phyloP scores from a whole-genome alignment of 805 yeast species.

The Tetrapisispora arboricola region DNA sequence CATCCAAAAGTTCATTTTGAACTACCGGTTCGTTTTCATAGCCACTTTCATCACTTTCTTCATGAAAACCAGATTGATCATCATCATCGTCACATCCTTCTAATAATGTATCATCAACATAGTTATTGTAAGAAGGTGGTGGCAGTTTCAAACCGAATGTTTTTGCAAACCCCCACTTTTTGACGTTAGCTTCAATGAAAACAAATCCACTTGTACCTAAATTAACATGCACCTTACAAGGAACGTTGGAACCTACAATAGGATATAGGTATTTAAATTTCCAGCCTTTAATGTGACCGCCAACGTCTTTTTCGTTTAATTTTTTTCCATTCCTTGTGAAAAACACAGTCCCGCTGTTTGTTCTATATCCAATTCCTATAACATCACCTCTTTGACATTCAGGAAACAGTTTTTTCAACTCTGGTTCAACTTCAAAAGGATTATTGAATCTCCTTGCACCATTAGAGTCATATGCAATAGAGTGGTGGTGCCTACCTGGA shows the following conservation, averaged over 20 bases:
- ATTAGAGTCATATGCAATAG: conserved; percentile 77
- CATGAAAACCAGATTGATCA: conserved; percentile 9
- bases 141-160: conserved; percentile 81
- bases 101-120: conserved; percentile 64
- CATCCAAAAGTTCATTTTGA: background rate
- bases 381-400: conserved; percentile 73
- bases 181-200: conserved; percentile 83
- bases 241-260: conserved; percentile 76
- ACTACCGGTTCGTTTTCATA: background rate
- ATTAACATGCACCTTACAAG: conserved; percentile 77
- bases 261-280: conserved; percentile 68
- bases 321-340: conserved; percentile 93
- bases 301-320: conserved; percentile 67
- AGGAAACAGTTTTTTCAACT: conserved; percentile 48
- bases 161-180: conserved; percentile 94
- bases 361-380: conserved; percentile 81
- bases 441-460: conserved; percentile 75
- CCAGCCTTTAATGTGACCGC: conserved; percentile 69
- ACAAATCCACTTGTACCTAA: conserved; percentile 87
- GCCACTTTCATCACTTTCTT: conserved; percentile 8
- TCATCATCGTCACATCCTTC: conserved; percentile 48
- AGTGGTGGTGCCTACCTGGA: conserved; percentile 83
- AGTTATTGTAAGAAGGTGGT: conserved; percentile 85
- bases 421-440: conserved; percentile 44
- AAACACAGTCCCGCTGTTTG: conserved; percentile 74